phyloP scores from a whole-genome alignment of 163 green algal genomes.

The Chlamydomonas reinhardtii region DNA sequence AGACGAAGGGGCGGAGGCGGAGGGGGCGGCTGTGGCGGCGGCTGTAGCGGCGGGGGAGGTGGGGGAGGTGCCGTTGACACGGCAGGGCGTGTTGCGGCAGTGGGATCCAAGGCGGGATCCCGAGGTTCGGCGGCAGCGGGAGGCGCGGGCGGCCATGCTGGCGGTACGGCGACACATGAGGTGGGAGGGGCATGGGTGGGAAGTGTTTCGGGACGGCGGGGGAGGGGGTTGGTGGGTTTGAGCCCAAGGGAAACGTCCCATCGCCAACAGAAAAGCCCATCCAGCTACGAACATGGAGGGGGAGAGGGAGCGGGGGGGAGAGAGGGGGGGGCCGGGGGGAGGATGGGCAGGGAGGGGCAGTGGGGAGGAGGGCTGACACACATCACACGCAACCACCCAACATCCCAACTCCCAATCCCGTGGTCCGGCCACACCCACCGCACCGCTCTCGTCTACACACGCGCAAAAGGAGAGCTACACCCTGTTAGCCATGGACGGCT shows the following conservation, averaged over 20 bases:
- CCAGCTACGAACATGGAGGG: too few species aligned
- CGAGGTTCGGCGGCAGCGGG: conserved; percentile 56
- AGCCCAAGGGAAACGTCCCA: too few species aligned
- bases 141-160: conserved; percentile 74
- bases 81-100: conserved; percentile 48
- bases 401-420: neutral
- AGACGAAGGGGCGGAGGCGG: neutral
- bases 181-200: neutral
- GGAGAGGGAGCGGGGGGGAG: too few species aligned
- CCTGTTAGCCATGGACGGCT: too few species aligned
- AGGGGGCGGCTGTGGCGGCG: neutral
- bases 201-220: too few species aligned
- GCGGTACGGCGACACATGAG: conserved; percentile 67
- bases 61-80: neutral
- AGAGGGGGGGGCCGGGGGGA: too few species aligned
- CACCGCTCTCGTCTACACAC: too few species aligned
- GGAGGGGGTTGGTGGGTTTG: neutral
- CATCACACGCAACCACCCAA: neutral
- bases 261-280: too few species aligned
- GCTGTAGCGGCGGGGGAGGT: neutral
- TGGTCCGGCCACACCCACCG: too few species aligned
- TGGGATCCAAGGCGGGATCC: conserved; percentile 61
- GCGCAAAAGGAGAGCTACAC: too few species aligned
- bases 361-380: too few species aligned
- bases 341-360: too few species aligned